phyloP scores from a whole-genome alignment of 768 basidiomycete species.

The Melanogaster broomeanus region DNA sequence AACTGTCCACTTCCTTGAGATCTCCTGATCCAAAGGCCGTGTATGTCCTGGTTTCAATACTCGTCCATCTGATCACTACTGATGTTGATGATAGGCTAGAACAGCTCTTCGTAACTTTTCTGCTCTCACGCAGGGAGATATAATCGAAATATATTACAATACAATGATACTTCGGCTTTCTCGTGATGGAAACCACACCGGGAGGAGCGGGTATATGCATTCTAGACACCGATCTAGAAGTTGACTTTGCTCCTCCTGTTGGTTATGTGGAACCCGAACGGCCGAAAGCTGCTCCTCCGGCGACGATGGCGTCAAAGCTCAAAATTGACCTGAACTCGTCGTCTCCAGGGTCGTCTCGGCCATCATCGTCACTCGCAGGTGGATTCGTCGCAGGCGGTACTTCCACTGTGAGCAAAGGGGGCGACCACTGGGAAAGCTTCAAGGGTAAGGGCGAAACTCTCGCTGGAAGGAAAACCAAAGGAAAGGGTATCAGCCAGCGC shows the following conservation, averaged over 20 bases:
- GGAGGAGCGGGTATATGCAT: conserved; percentile 87
- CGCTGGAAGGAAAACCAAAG: conserved; percentile 89
- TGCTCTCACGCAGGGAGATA: conserved; percentile 90
- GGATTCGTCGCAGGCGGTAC: conserved; percentile 58
- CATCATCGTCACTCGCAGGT: conserved; percentile 71
- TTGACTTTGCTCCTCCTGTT: conserved; percentile 92
- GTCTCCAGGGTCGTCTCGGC: conserved; percentile 84
- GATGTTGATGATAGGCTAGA: conserved; percentile 67
- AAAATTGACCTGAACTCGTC: conserved; percentile 90
- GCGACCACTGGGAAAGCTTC: conserved; percentile 93
- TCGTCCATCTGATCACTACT: background rate
- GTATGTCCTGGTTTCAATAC: conserved; percentile 50
- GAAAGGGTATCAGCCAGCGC: conserved; percentile 86
- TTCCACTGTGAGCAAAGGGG: conserved; percentile 65
- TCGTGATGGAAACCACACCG: conserved; percentile 92
- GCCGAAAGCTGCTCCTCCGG: conserved; percentile 73
- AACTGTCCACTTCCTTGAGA: conserved; percentile 90
- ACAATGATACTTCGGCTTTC: conserved; percentile 91
- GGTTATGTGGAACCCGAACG: conserved; percentile 95
- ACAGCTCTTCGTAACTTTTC: conserved; percentile 94
- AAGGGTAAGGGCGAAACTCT: conserved; percentile 94
- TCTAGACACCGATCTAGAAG: conserved; percentile 95
- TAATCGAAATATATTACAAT: conserved; percentile 98
- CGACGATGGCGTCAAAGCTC: conserved; percentile 96
- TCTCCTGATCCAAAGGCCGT: conserved; percentile 98